Evolutionary conservation across 2,329 filamentous ascomycete genomes (phyloP).

Genomic region (Pyrenophora seminiperda): DNA sequence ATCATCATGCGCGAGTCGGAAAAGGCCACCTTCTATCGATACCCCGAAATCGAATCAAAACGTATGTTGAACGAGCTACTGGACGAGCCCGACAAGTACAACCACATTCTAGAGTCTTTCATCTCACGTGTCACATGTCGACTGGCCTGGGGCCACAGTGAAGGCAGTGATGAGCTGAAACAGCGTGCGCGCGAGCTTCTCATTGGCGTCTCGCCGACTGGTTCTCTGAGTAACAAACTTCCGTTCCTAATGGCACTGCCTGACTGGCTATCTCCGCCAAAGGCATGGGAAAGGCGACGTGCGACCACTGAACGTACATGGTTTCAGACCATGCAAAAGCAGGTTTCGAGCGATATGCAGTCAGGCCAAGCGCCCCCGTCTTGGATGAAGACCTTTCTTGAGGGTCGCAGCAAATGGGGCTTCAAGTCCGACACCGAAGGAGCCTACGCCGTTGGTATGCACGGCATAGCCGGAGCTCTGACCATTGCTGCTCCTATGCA

Average conservation of each 20-base stretch:
- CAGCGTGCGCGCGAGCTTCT: slow-evolving; percentile 54
- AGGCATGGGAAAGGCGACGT: slow-evolving; percentile 53
- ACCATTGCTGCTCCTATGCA: slow-evolving; percentile 56
- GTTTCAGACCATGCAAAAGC: slow-evolving; percentile 52
- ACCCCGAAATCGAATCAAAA: slow-evolving; percentile 53
- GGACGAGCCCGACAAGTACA: slow-evolving; percentile 51
- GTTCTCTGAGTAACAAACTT: slow-evolving; percentile 53
- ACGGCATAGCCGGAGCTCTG: slow-evolving; percentile 54
- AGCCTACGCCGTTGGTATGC: slow-evolving; percentile 55
- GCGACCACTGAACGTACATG: slow-evolving; percentile 51
- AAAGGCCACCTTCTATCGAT: slow-evolving; percentile 49
- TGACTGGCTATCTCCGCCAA: slow-evolving; percentile 50
- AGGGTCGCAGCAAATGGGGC: slow-evolving; percentile 47
- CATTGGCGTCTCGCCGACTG: slow-evolving; percentile 54
- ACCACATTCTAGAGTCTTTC: slow-evolving; percentile 53
- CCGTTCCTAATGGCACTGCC: slow-evolving; percentile 54
- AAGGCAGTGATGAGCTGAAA: slow-evolving; percentile 54
- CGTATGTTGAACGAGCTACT: slow-evolving; percentile 54
- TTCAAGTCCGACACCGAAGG: slow-evolving; percentile 53
- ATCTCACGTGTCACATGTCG: slow-evolving; percentile 55
- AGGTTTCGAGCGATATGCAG: slow-evolving; percentile 46
- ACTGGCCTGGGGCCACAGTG: slow-evolving; percentile 53
- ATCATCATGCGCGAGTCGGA: slow-evolving; percentile 54
- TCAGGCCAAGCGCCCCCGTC: slow-evolving; percentile 45
- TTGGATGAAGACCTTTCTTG: slow-evolving; percentile 53